Conservation (phyloP, 176 grass and related monocot genomes). For the Musa troglodytarum region DNA sequence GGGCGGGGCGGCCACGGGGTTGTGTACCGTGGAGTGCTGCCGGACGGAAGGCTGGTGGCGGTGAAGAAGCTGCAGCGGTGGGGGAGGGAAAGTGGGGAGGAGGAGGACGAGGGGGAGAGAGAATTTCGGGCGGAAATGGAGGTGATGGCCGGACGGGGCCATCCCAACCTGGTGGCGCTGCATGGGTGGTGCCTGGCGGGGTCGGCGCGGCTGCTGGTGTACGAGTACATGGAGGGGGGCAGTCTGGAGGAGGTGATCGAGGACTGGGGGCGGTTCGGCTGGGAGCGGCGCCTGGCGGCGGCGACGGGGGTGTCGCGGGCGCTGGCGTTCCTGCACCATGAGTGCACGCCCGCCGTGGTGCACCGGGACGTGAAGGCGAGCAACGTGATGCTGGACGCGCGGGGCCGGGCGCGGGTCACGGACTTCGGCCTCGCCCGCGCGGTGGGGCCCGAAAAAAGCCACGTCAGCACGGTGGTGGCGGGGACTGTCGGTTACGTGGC, state of each 20-base stretch:
- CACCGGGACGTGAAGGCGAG: slow-evolving; percentile 96
- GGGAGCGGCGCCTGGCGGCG: slow-evolving; percentile 33
- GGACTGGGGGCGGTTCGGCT: slow-evolving; percentile 31
- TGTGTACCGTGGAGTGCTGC: slow-evolving; percentile 73
- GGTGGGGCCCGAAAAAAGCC: slow-evolving; percentile 56
- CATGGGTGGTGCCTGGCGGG: slow-evolving; percentile 85
- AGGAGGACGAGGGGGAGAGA: slow-evolving; percentile 43
- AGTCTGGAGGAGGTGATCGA: slow-evolving; percentile 51
- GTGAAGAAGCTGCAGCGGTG: slow-evolving; percentile 61
- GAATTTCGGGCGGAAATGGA: slow-evolving; percentile 96
- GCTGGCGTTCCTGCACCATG: slow-evolving; percentile 75
- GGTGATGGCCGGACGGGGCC: slow-evolving; percentile 52
- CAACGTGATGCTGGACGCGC: slow-evolving; percentile 65
- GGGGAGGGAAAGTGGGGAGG: slow-evolving; percentile 27
- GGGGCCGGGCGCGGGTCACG: slow-evolving; percentile 52
- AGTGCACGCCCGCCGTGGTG: slow-evolving; percentile 74
- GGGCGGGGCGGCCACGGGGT: slow-evolving; percentile 75
- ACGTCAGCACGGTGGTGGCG: slow-evolving; percentile 87
- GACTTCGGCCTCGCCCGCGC: slow-evolving; percentile 81
- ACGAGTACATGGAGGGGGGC: slow-evolving; percentile 85
- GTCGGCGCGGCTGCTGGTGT: slow-evolving; percentile 61
- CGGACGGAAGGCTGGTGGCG: slow-evolving; percentile 64
- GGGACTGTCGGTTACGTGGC: slow-evolving; percentile 98
- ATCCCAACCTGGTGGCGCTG: slow-evolving; percentile 79
- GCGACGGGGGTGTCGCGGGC: slow-evolving; percentile 62